Conservation (phyloP, 2,329 filamentous ascomycete species). For the Dothidotthia symphoricarpi region DNA sequence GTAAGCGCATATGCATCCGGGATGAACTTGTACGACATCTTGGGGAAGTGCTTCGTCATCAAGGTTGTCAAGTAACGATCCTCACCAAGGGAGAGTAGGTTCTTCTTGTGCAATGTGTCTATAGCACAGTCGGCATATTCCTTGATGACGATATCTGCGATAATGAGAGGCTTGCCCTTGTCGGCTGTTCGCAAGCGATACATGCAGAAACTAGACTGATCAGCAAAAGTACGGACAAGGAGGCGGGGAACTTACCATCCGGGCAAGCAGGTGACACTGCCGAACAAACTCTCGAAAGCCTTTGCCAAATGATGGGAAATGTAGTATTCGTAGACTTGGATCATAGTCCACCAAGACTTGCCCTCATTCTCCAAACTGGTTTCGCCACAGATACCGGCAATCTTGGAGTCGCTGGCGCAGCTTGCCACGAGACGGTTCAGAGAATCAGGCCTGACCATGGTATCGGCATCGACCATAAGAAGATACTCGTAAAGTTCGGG, state of each 20-base stretch:
- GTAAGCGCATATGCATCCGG: slow-evolving; percentile 91
- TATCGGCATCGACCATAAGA: slow-evolving; percentile 97
- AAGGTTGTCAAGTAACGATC: slow-evolving; percentile 96
- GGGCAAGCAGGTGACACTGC: slow-evolving; percentile 96
- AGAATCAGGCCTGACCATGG: slow-evolving; percentile 86
- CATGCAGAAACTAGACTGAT: slow-evolving; percentile 82
- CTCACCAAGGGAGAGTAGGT: slow-evolving; percentile 87
- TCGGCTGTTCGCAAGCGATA: slow-evolving; percentile 93
- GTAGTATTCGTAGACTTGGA: slow-evolving; percentile 99
- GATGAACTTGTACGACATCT: slow-evolving; percentile 95
- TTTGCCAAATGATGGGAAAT: slow-evolving; percentile 97
- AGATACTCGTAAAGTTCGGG: slow-evolving; percentile 97
- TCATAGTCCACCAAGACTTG: slow-evolving; percentile 98
- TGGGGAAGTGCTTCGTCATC: slow-evolving; percentile 97
- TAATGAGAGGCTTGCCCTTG: slow-evolving; percentile 90
- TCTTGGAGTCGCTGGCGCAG: slow-evolving; percentile 91
- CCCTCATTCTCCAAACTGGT: slow-evolving; percentile 96
- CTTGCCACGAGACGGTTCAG: slow-evolving; percentile 88
- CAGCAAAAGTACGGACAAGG: slow-evolving; percentile 12
- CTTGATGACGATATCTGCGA: slow-evolving; percentile 79
- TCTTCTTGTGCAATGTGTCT: slow-evolving; percentile 94
- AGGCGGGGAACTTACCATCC: slow-evolving; percentile 73
- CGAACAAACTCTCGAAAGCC: slow-evolving; percentile 96
- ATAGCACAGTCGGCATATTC: slow-evolving; percentile 89
- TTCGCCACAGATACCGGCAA: slow-evolving; percentile 96